These are phyloP conservation scores for Rhynchospora breviuscula DNA, from an alignment of 176 grass and related monocot species.

Conservation along the genomic window DNA sequence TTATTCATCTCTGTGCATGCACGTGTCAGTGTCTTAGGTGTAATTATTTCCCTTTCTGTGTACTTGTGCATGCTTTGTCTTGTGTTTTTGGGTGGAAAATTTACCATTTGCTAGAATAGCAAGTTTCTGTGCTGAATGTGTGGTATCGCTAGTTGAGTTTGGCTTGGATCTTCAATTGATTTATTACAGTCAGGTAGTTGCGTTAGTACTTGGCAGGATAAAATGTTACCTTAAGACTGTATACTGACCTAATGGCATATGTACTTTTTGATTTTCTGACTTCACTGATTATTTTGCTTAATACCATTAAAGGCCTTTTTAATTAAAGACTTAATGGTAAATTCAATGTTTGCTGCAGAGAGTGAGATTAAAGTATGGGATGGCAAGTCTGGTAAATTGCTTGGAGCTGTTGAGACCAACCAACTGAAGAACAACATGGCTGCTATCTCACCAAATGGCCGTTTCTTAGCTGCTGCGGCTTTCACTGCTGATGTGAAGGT, in stretches of 20 bases:
- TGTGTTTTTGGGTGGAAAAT: not conserved
- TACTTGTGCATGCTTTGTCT: not conserved
- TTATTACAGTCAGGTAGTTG: not conserved
- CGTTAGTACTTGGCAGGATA: not conserved
- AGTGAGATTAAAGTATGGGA: conserved; percentile 97
- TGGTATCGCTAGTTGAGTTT: not conserved
- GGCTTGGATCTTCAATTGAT: not conserved
- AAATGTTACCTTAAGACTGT: not conserved
- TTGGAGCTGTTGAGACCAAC: conserved; percentile 85
- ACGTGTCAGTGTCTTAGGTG: not conserved
- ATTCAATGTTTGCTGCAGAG: conserved; percentile 41
- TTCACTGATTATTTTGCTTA: conserved; percentile 3
- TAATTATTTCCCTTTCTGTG: not conserved
- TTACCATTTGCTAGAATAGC: not conserved
- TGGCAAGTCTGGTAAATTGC: conserved; percentile 83
- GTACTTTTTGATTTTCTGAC: not conserved
- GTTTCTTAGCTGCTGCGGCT: conserved; percentile 92
- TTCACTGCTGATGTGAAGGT: conserved; percentile 99
- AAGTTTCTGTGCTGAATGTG: not conserved
- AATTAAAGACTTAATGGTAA: not conserved
- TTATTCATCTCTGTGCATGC: not conserved
- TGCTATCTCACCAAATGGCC: conserved; percentile 83
- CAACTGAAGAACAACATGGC: conserved; percentile 99
- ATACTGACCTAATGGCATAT: not conserved
- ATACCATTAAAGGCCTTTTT: not conserved